Conservation (phyloP, 805 yeast genomes). For the Priceomyces castillae region DNA sequence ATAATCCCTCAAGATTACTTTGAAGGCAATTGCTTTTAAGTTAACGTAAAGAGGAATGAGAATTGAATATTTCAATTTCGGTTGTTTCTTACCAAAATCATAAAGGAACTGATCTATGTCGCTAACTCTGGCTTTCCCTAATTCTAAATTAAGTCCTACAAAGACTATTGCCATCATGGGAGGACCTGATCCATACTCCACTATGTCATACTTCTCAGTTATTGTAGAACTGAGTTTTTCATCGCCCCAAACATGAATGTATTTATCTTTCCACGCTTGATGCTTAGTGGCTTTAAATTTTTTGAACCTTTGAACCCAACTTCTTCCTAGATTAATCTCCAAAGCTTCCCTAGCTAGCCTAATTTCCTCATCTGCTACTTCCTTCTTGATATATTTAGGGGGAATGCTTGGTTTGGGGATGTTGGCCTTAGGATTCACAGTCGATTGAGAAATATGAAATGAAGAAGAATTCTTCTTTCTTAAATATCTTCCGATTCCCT, state of each 20-base stretch:
- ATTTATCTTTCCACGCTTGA: constrained; percentile 24
- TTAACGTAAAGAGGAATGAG: constrained; percentile 48
- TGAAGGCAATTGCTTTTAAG: constrained; percentile 43
- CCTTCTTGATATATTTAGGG: constrained; percentile 11
- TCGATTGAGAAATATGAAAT: background rate
- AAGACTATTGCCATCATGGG: constrained; percentile 29
- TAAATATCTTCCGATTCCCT: background rate
- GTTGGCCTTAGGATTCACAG: too few relatives aligned
- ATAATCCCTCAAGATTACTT: constrained; percentile 51
- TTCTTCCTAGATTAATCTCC: constrained; percentile 24
- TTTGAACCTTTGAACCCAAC: constrained; percentile 35
- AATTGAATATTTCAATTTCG: constrained; percentile 53
- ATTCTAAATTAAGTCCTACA: constrained; percentile 27
- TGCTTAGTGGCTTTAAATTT: constrained; percentile 22
- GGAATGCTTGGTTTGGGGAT: constrained; percentile 1
- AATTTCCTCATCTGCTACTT: constrained; percentile 27
- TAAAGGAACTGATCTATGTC: constrained; percentile 38
- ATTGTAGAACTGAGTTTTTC: constrained; percentile 31
- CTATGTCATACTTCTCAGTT: constrained; percentile 32
- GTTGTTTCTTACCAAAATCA: constrained; percentile 47
- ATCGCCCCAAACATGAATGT: constrained; percentile 31
- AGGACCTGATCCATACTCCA: constrained; percentile 34
- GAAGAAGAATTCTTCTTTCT: background rate
- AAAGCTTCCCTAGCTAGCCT: constrained; percentile 24
- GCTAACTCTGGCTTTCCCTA: constrained; percentile 25